These are phyloP conservation scores for Hymenoscyphus repandus DNA, from an alignment of 2,329 filamentous ascomycete species.

Conservation along the genomic window DNA sequence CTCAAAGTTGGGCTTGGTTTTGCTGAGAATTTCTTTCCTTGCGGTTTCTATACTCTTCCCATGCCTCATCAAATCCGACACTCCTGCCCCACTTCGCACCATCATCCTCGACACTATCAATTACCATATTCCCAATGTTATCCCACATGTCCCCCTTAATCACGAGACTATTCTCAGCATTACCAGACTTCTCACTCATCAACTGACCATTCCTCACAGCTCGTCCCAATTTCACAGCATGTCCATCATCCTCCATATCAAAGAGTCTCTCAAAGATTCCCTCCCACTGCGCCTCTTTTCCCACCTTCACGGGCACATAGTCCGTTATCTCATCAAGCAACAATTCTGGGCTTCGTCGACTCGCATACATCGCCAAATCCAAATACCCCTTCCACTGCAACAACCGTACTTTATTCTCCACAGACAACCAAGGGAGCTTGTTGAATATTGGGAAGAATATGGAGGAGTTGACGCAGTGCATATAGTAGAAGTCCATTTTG, in stretches of 20 bases:
- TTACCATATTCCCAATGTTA: constrained; percentile 53
- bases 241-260: constrained; percentile 66
- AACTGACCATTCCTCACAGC: constrained; percentile 61
- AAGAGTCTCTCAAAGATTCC: constrained; percentile 45
- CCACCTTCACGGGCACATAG: constrained; percentile 46
- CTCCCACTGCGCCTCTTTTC: constrained; percentile 24
- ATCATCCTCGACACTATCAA: constrained; percentile 53
- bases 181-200: constrained; percentile 39
- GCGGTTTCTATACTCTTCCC: constrained; percentile 40
- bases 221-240: constrained; percentile 69
- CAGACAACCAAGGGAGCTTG: constrained; percentile 53
- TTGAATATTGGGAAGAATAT: constrained; percentile 72
- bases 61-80: constrained; percentile 60
- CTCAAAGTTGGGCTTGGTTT: too few species aligned
- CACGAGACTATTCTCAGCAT: constrained; percentile 43
- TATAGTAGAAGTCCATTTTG: constrained; percentile 79
- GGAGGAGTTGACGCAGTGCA: constrained; percentile 67
- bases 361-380: constrained; percentile 70
- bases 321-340: constrained; percentile 50
- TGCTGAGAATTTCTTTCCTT: not conserved
- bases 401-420: constrained; percentile 58
- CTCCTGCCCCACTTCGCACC: constrained; percentile 54
- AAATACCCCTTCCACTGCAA: constrained; percentile 77
- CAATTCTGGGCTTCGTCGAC: constrained; percentile 58
- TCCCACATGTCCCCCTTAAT: constrained; percentile 56